Evolutionary conservation across 768 basidiomycete genomes (phyloP).

Genomic region (Suillus hirtellus): DNA sequence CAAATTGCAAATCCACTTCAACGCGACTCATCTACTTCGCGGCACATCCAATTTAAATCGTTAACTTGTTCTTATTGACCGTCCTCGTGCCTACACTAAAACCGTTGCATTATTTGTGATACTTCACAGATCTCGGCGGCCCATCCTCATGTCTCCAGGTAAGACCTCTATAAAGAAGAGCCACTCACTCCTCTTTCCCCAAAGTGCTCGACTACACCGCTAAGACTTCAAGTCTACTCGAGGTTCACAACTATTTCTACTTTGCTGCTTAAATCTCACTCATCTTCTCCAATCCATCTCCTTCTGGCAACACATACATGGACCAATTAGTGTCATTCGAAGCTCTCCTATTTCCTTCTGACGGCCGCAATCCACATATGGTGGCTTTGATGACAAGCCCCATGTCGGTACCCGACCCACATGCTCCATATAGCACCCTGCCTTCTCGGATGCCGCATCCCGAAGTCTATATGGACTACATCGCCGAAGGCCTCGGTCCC

Average conservation of each 20-base stretch:
- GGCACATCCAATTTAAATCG: conserved; percentile 1
- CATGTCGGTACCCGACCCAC: conserved; percentile 42
- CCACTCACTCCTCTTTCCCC: conserved; percentile 20
- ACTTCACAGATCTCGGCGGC: conserved; percentile 27
- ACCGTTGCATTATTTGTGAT: neutral
- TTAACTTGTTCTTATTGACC: conserved; percentile 4
- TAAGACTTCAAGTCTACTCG: conserved; percentile 19
- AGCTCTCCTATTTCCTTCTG: conserved; percentile 76
- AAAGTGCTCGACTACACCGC: conserved; percentile 26
- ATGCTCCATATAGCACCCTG: conserved; percentile 44
- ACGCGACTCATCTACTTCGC: conserved; percentile 5
- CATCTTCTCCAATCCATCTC: conserved; percentile 12
- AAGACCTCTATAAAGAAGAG: conserved; percentile 12
- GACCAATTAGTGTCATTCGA: conserved; percentile 65
- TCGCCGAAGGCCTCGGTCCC: conserved; percentile 69
- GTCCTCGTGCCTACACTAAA: conserved; percentile 37
- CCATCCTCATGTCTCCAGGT: conserved; percentile 37
- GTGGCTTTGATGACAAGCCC: conserved; percentile 77
- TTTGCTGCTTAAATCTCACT: conserved; percentile 8
- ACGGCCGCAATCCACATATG: conserved; percentile 71
- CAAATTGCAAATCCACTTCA: conserved; percentile 1
- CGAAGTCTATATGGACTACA: conserved; percentile 84
- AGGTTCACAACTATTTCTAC: conserved; percentile 14
- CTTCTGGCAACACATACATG: conserved; percentile 41
- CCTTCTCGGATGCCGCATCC: conserved; percentile 76